These are phyloP conservation scores for Punctularia strigosozonata DNA, from an alignment of 768 basidiomycete species.

Conservation along the genomic window DNA sequence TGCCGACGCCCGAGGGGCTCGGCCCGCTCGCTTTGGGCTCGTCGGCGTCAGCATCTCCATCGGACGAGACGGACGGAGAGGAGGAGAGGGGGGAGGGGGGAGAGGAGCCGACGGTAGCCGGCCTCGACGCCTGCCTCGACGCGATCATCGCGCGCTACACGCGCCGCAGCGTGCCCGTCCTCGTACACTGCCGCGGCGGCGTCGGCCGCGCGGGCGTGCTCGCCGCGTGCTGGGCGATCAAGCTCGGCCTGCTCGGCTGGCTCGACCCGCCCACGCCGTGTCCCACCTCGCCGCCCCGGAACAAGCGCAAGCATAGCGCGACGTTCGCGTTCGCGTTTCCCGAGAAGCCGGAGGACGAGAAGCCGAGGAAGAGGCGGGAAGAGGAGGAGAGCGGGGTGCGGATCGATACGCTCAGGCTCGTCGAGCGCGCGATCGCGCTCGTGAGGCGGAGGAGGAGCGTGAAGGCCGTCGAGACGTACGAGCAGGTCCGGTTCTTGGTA, in stretches of 20 bases:
- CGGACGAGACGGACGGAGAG: too few relatives aligned
- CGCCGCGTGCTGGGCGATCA: constrained; percentile 87
- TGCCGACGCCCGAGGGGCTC: constrained; percentile 87
- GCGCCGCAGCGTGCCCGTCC: constrained; percentile 52
- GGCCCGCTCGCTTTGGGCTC: constrained; percentile 60
- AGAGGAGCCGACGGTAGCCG: too few relatives aligned
- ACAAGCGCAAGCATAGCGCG: background rate
- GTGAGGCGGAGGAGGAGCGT: constrained; percentile 67
- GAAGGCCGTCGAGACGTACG: constrained; percentile 90
- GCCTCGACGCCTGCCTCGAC: constrained; percentile 55
- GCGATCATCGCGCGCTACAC: constrained; percentile 63
- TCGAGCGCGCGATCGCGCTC: constrained; percentile 62
- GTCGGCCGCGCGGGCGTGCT: constrained; percentile 89
- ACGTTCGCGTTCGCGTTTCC: too few relatives aligned
- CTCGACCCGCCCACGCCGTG: constrained; percentile 16
- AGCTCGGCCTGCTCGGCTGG: constrained; percentile 83
- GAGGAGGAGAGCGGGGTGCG: constrained; percentile 13
- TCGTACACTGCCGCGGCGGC: constrained; percentile 90
- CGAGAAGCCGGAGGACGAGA: constrained; percentile 8
- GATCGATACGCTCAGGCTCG: constrained; percentile 46
- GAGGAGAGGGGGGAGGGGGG: too few relatives aligned
- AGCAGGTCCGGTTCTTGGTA: constrained; percentile 79
- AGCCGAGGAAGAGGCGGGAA: too few relatives aligned
- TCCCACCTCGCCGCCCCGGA: background rate
- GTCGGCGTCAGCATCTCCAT: too few relatives aligned